These are phyloP conservation scores for Ceratonia siliqua DNA, from an alignment of 306 rosid genomes.

Conservation along the genomic window DNA sequence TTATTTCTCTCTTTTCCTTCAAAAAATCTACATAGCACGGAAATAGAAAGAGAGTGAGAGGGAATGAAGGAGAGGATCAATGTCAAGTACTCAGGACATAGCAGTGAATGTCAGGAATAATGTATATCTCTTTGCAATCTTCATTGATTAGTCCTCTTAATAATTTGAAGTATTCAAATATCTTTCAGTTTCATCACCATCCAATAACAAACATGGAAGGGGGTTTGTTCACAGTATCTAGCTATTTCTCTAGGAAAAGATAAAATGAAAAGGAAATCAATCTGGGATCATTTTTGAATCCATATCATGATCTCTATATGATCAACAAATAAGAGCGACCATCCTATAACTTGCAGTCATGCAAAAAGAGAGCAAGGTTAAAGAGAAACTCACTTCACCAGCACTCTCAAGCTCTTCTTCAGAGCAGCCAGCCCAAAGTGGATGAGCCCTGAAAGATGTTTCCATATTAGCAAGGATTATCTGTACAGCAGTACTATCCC, in stretches of 20 bases:
- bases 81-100: constrained; percentile 12
- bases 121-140: not conserved
- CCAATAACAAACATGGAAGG: not conserved
- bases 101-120: not conserved
- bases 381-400: constrained; percentile 78
- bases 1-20: not conserved
- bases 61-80: not conserved
- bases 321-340: not conserved
- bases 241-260: not conserved
- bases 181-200: not conserved
- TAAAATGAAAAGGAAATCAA: not conserved
- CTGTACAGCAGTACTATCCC: constrained; percentile 80
- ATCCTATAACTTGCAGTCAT: not conserved
- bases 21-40: not conserved
- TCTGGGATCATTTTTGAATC: not conserved
- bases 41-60: not conserved
- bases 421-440: constrained; percentile 95
- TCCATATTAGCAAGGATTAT: constrained; percentile 82
- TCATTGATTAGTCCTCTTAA: not conserved
- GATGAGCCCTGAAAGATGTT: constrained; percentile 91
- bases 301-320: not conserved
- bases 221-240: not conserved
- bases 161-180: not conserved
- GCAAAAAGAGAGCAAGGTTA: not conserved
- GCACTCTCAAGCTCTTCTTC: constrained; percentile 96